A percentile compares a stretch with the other conserved stretches of the same genome.
These are phyloP conservation scores for Chrysochromulina parva DNA, from an alignment of 78 protist species.

Conservation along the genomic window DNA sequence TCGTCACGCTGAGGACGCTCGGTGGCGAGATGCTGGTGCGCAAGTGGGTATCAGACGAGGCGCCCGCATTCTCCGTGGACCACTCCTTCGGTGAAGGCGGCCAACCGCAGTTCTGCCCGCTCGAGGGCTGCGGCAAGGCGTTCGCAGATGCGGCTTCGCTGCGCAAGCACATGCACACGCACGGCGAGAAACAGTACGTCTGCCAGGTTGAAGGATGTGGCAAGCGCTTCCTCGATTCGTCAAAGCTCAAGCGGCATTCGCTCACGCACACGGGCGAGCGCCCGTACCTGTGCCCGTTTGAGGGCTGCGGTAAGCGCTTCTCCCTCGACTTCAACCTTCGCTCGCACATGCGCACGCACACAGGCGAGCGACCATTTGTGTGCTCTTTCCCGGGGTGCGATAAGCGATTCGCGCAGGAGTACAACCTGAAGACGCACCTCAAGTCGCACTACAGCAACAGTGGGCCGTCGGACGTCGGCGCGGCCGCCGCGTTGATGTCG, in stretches of 20 bases:
- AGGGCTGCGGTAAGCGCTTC: constrained; percentile 22
- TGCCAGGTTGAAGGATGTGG: constrained; percentile 33
- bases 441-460: background rate
- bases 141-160: background rate
- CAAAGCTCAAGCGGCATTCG: constrained; percentile 16
- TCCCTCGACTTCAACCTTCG: constrained; percentile 33
- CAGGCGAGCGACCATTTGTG: constrained; percentile 17
- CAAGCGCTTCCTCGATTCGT: constrained; percentile 11
- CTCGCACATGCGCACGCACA: constrained; percentile 35
- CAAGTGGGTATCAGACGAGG: too few relatives aligned
- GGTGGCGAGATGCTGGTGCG: too few relatives aligned
- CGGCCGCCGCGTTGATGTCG: too few relatives aligned
- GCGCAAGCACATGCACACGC: constrained; percentile 38
- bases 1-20: too few relatives aligned
- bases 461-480: too few relatives aligned
- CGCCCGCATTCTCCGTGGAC: too few relatives aligned
- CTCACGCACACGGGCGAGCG: constrained; percentile 31
- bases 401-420: constrained; percentile 9
- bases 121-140: constrained; percentile 17
- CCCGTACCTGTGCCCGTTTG: background rate
- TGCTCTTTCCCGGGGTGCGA: constrained; percentile 14
- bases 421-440: constrained; percentile 29
- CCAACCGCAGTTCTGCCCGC: background rate
- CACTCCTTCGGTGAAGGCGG: too few relatives aligned
- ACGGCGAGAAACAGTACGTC: constrained; percentile 17